Evolutionary conservation across 176 grass and related monocot species (phyloP).

Genomic region (Musa itinerans): DNA sequence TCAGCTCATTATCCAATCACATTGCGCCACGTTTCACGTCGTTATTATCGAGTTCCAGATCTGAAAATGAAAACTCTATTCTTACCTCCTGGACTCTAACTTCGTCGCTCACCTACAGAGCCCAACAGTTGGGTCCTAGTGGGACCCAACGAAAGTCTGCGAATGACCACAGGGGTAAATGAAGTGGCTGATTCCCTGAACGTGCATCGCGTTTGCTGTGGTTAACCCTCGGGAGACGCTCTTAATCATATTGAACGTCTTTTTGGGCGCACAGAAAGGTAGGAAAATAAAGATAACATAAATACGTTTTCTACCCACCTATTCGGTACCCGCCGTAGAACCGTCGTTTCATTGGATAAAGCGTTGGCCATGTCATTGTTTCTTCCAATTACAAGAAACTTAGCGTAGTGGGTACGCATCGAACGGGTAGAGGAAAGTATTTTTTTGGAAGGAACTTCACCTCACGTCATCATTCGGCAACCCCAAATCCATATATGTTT

Average conservation of each 20-base stretch:
- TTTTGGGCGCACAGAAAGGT: neutral
- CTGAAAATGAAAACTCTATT: no score
- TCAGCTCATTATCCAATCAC: no score
- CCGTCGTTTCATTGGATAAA: no score
- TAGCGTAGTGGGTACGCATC: accelerated
- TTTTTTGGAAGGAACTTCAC: neutral
- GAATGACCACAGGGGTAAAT: neutral
- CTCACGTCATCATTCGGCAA: slow-evolving; percentile 2
- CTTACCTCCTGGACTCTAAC: neutral
- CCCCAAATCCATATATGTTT: neutral
- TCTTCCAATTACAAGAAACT: no score
- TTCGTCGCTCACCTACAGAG: neutral
- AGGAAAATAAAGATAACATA: neutral
- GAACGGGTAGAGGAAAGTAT: neutral
- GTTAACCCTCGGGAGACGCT: neutral
- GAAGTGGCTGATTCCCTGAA: neutral
- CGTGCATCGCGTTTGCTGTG: neutral
- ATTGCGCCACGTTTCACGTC: no score
- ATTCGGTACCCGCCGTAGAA: no score
- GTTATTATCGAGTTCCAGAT: no score
- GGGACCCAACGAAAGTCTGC: neutral
- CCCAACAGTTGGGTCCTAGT: neutral
- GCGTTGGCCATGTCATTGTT: no score
- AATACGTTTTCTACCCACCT: neutral
- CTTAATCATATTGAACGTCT: neutral